Base-by-base conservation (phyloP, 345 rosid genomes). In the Ricinus communis region DNA sequence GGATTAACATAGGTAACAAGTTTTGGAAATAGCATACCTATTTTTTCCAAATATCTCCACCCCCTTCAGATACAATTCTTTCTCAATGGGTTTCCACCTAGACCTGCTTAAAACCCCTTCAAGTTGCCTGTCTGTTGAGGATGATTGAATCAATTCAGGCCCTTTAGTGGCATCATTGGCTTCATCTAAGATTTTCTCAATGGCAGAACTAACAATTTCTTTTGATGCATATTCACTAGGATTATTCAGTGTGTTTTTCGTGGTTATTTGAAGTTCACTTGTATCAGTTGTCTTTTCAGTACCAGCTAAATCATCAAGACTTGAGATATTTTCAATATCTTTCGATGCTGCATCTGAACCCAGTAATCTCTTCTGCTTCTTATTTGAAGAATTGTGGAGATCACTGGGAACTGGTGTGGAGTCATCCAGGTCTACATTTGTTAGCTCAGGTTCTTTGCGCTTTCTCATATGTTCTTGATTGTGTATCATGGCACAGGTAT, bases 21-120 rank as follows among this genome's bases (percentile, higher is more conserved):
- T 46, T 56, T 68, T 63, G 73, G 57, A 74, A 81, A 71, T 43
- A 54, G 47, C 31, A 69, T 84, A 91, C 99, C 99, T 95, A 86
- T 92, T 95, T 88, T 91, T 89, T 55, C 99, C 99, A 84, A 87
- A 95, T 68, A 95, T 95, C 82, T 95, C 97, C 62, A 95, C 84
- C 80, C 99, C 99, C 82, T 95, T 95, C 74, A 77, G 76, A 81
- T 89, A 95, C 62, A 95, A 80, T 79, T 95, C 97, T 83, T 84
- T 95, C 84, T 95, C 97, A 62, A 92, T 85, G 58, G 96, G 93
- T 72, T 81, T 89, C 99, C 99, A 95, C 66, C 81, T 86, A 51
- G 88, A 69, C 54, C 51, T 69, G 71, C 66, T 52, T 18, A 36
- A 62, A n/a, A 57, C 36, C 27, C 59, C 78, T 28, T 25, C 71